Conservation (phyloP, 768 basidiomycete genomes). For the Coprinopsis strossmayeri region DNA sequence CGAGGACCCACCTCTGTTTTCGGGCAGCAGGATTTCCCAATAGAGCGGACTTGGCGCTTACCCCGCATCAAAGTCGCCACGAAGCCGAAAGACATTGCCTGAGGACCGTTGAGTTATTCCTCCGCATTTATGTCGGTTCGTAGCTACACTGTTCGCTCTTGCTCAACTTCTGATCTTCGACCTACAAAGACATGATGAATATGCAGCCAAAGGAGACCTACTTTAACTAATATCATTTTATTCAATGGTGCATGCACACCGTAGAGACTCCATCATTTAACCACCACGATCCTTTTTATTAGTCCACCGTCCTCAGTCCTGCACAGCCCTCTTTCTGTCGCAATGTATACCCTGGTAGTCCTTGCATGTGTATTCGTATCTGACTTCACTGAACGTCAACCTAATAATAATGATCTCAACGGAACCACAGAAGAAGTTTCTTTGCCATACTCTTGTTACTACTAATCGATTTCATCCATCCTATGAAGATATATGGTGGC, state of each 20-base stretch:
- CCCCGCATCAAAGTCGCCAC: neutral
- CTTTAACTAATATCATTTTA: neutral
- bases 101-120: neutral
- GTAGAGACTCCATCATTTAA: neutral
- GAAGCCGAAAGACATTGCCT: neutral
- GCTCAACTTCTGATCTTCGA: too few relatives aligned
- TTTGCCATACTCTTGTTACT: too few relatives aligned
- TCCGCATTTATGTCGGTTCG: too few relatives aligned
- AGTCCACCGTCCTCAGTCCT: neutral
- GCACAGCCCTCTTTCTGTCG: neutral
- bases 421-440: too few relatives aligned
- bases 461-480: too few relatives aligned
- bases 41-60: neutral
- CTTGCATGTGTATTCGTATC: constrained; percentile 4
- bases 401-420: too few relatives aligned
- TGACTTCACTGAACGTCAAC: neutral
- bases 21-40: too few relatives aligned
- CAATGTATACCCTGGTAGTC: constrained; percentile 5
- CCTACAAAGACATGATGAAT: neutral
- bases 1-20: too few relatives aligned
- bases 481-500: too few relatives aligned
- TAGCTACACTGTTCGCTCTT: too few relatives aligned
- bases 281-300: neutral
- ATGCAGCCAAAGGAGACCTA: neutral
- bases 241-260: neutral